These are phyloP conservation scores for Alternaria triticimaculans DNA, from an alignment of 2,329 filamentous ascomycete species.

Conservation along the genomic window DNA sequence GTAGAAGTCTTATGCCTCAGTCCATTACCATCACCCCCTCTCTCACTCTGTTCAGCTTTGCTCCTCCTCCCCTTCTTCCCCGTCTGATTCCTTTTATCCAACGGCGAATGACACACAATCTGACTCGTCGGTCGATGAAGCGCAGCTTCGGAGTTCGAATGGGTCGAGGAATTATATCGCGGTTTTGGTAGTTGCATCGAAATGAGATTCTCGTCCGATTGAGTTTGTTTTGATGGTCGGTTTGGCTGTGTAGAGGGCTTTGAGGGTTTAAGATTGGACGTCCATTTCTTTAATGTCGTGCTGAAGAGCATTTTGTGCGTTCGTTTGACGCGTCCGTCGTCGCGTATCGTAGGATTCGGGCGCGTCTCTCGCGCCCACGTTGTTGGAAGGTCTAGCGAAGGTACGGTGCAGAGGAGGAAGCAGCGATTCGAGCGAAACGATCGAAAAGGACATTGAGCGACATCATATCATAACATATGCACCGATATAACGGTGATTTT, in stretches of 20 bases:
- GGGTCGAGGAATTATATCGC: not conserved
- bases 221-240: not conserved
- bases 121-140: not conserved
- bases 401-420: not conserved
- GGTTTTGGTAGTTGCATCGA: not conserved
- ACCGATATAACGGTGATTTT: not conserved
- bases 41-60: not conserved
- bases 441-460: not conserved
- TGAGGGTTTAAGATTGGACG: not conserved
- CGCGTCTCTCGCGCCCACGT: not conserved
- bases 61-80: not conserved
- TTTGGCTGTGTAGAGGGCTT: not conserved
- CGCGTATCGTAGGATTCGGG: not conserved
- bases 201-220: constrained; percentile 8
- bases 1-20: not conserved
- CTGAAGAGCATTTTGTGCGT: not conserved
- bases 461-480: not conserved
- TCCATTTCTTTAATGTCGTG: not conserved
- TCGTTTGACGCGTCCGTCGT: not conserved
- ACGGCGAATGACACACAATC: constrained; percentile 6
- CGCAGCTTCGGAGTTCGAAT: not conserved
- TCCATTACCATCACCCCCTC: not conserved
- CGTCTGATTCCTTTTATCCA: constrained; percentile 2
- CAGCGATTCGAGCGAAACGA: not conserved
- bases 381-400: not conserved